Evolutionary conservation across 2,329 filamentous ascomycete species (phyloP), one percentile per base, ranked within the genome.

Genomic region (Zymoseptoria brevis): DNA sequence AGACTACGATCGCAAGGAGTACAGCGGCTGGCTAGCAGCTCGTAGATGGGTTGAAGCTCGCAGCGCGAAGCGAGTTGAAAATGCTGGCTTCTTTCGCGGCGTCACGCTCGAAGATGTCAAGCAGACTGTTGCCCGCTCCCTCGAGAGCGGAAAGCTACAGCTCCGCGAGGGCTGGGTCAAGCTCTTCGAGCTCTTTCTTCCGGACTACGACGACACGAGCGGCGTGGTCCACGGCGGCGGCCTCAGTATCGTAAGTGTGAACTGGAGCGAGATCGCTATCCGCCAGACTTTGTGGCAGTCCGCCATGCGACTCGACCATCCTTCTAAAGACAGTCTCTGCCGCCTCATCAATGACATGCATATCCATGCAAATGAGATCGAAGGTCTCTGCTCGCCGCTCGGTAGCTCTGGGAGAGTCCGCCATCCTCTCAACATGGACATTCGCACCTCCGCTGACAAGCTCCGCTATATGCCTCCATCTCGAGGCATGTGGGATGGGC

Each of bases 191-290:
- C 52, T 65, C 19, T 60, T 71, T 8, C 19, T 62, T 58, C 24
- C 57, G 45, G 49, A 49, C 19, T 55, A 55, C 21, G 19, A 59
- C 26, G 22, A 50, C 21, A 4, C 48, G 5, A 50, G 54, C 16
- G 41, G 50, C 24, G 57, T 54, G 4, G 51, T 56, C 21, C 50
- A 48, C 19, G 52, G 52, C 13, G 61, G 60, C 35, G 60, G 60
- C 9, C 55, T 76, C 41, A 64, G 66, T 24, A 73, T 80, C 19
- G 53, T 79, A 5, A 79, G 76, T 56, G 77, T 79, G 2, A 80
- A 80, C 58, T 80, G 78, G 78, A 78, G 76, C 59, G 68, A 68
- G 19, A 66, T 65, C 1, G 78, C 78, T 58, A 79, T 80, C 54
- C 62, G 66, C 50, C 50, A 54, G 8, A 61, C 65, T 1, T 41